Evolutionary conservation across 1,284 basidiomycete species (phyloP).

Genomic region (Xerocomus nothofagi): DNA sequence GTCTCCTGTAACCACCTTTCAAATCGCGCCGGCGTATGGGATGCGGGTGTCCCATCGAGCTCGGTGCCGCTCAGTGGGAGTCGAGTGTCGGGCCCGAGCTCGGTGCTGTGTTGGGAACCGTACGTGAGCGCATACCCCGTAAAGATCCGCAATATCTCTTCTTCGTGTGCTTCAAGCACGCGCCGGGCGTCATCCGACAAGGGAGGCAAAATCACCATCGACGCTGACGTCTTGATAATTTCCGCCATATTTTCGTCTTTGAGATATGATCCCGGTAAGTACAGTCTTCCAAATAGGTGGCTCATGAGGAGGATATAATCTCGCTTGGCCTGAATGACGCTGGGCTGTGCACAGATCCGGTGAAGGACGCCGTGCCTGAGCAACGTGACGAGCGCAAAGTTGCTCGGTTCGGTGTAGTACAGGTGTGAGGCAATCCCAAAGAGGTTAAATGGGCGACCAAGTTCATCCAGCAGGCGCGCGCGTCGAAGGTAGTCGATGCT

Average conservation of each 20-base stretch:
- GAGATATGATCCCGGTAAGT: conserved; percentile 47
- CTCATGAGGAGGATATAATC: conserved; percentile 54
- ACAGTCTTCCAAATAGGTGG: conserved; percentile 59
- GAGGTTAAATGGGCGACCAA: conserved; percentile 59
- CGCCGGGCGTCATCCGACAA: conserved; percentile 41
- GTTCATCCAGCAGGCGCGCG: conserved; percentile 48
- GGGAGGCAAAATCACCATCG: conserved; percentile 55
- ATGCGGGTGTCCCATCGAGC: conserved; percentile 17
- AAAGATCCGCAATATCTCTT: conserved; percentile 53
- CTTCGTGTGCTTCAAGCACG: conserved; percentile 49
- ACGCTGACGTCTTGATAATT: conserved; percentile 49
- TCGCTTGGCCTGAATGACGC: conserved; percentile 42
- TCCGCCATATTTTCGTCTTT: conserved; percentile 38
- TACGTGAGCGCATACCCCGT: conserved; percentile 53
- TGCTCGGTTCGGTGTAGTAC: conserved; percentile 68
- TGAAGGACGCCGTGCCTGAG: conserved; percentile 60
- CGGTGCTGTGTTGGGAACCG: conserved; percentile 37
- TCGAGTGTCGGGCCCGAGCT: conserved; percentile 41
- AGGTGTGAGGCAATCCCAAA: conserved; percentile 57
- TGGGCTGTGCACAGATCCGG: conserved; percentile 46
- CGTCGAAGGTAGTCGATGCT: conserved; percentile 69
- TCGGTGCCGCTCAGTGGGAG: conserved; percentile 49
- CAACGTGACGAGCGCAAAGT: conserved; percentile 61
- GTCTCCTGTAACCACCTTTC: conserved; percentile 39
- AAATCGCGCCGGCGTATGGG: conserved; percentile 11